These are phyloP conservation scores for Papiliotrema fonsecae DNA, from an alignment of 1,284 basidiomycete species.

Conservation along the genomic window DNA sequence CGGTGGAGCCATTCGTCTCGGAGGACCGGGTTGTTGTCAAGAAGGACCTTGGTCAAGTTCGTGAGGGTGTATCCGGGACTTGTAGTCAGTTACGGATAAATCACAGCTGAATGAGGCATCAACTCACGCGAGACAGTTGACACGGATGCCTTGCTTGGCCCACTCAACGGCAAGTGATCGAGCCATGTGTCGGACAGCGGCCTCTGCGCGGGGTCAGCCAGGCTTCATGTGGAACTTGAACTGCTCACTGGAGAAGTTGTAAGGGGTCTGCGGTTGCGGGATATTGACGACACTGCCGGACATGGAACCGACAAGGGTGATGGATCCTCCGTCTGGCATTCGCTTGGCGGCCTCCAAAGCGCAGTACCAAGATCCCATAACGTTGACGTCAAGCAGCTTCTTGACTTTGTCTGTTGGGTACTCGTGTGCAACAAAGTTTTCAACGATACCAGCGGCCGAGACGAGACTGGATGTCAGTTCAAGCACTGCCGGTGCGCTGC, in stretches of 20 bases:
- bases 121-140: constrained; percentile 48
- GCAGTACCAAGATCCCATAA: constrained; percentile 83
- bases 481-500: too few relatives aligned
- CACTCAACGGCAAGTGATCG: constrained; percentile 55
- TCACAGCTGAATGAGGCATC: not conserved
- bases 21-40: constrained; percentile 63
- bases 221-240: not conserved
- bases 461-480: constrained; percentile 54
- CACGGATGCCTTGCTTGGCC: constrained; percentile 52
- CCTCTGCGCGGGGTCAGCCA: constrained; percentile 31
- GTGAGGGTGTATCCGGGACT: constrained; percentile 89
- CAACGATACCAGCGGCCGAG: constrained; percentile 84
- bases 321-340: constrained; percentile 64
- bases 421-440: constrained; percentile 87
- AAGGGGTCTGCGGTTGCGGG: constrained; percentile 87
- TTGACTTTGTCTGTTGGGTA: constrained; percentile 80
- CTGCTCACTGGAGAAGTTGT: constrained; percentile 74
- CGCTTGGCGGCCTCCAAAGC: constrained; percentile 80
- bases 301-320: constrained; percentile 88
- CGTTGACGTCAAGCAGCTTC: constrained; percentile 84
- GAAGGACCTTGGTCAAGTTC: constrained; percentile 72
- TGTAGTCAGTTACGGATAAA: constrained; percentile 2
- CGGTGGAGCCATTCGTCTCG: constrained; percentile 83
- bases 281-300: constrained; percentile 81
- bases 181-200: constrained; percentile 52